A percentile compares a stretch with the other conserved stretches of the same genome.
Evolutionary conservation across 176 grass and related monocot genomes (phyloP).

Genomic region (Bromus sterilis): DNA sequence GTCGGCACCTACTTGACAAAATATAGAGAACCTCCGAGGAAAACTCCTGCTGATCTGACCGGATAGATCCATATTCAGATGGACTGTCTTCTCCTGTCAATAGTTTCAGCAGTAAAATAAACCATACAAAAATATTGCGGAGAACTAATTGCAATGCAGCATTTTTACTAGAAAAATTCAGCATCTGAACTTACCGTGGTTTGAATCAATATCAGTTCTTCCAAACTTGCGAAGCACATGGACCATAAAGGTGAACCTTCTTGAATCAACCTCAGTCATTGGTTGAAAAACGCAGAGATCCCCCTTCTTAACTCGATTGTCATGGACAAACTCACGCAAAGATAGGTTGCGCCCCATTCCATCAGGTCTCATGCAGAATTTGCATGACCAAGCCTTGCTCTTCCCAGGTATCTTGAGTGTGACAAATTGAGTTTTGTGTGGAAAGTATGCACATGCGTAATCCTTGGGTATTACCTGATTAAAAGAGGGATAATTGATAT

Average conservation of each 20-base stretch:
- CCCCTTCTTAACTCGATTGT: conserved; percentile 35
- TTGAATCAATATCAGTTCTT: background rate
- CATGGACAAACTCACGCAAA: conserved; percentile 19
- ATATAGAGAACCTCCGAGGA: background rate
- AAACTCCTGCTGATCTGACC: background rate
- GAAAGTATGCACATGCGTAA: conserved; percentile 24
- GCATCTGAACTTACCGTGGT: background rate
- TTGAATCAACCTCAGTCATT: background rate
- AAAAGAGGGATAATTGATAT: background rate
- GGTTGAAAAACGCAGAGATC: conserved; percentile 40
- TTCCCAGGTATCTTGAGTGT: conserved; percentile 22
- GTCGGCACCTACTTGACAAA: background rate
- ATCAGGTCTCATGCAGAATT: background rate
- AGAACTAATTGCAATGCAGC: background rate
- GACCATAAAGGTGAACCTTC: conserved; percentile 26
- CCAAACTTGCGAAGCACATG: conserved; percentile 7
- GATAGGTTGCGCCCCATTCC: background rate
- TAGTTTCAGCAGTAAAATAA: background rate
- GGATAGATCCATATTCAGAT: background rate
- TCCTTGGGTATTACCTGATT: conserved; percentile 30
- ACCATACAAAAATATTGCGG: background rate
- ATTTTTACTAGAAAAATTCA: background rate
- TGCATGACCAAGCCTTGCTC: conserved; percentile 33
- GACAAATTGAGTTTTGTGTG: background rate
- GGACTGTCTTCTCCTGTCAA: conserved; percentile 6